Conservation (phyloP, 2,329 filamentous ascomycete genomes). For the Fusarium sp. region DNA sequence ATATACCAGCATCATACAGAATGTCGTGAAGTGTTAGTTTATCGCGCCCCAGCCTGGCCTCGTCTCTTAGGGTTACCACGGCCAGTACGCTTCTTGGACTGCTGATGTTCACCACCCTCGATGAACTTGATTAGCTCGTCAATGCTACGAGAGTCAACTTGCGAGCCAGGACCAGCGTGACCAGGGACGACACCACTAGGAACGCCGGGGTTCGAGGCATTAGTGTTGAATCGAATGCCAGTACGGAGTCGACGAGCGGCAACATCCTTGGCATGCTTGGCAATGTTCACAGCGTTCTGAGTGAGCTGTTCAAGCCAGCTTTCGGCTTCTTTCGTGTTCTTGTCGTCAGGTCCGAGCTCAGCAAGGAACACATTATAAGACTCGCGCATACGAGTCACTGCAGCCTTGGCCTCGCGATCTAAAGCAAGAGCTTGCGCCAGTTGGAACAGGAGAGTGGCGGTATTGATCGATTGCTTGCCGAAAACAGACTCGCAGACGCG, state of each 20-base stretch:
- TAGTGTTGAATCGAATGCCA: constrained; percentile 71
- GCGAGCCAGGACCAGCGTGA: constrained; percentile 45
- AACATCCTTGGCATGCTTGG: constrained; percentile 90
- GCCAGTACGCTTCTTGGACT: constrained; percentile 66
- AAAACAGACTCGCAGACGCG: constrained; percentile 89
- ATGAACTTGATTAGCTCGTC: constrained; percentile 96
- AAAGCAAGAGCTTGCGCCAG: constrained; percentile 93
- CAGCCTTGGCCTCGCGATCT: constrained; percentile 93
- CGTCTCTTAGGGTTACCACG: constrained; percentile 68
- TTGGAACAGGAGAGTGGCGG: constrained; percentile 95
- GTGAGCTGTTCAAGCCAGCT: constrained; percentile 96
- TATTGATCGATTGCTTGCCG: constrained; percentile 89
- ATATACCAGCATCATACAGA: constrained; percentile 26
- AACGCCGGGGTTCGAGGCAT: constrained; percentile 43
- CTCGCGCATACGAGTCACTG: constrained; percentile 93
- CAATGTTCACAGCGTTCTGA: constrained; percentile 92
- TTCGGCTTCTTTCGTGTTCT: constrained; percentile 98
- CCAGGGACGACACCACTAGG: constrained; percentile 49
- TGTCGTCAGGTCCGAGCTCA: constrained; percentile 88
- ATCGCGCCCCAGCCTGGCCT: constrained; percentile 49
- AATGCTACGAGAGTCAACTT: constrained; percentile 82
- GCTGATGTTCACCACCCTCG: constrained; percentile 74
- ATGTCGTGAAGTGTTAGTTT: constrained; percentile 22
- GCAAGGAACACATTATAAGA: constrained; percentile 94
- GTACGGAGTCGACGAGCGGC: constrained; percentile 79